phyloP scores from a whole-genome alignment of 345 rosid genomes.

The Cardamine chenopodiifolia region DNA sequence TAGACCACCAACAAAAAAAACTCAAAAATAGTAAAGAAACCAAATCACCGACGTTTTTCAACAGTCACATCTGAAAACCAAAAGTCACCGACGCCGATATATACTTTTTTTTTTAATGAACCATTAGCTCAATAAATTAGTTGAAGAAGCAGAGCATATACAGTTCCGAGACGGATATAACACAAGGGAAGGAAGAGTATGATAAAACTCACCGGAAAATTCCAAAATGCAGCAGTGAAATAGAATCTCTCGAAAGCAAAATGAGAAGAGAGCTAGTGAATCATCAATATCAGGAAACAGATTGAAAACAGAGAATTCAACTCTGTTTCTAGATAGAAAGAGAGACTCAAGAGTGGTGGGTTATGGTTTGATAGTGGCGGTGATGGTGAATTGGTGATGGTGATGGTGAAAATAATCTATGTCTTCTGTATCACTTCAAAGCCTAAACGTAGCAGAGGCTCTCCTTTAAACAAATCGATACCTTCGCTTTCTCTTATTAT shows the following conservation, averaged over 20 bases:
- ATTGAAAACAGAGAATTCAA: constrained; percentile 10
- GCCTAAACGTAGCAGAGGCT: constrained; percentile 43
- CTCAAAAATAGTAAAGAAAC: constrained; percentile 5
- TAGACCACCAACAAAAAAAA: background rate
- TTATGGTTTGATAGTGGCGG: constrained; percentile 39
- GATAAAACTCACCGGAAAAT: constrained; percentile 38
- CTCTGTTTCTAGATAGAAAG: constrained; percentile 27
- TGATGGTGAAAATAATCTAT: constrained; percentile 25
- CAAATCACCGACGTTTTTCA: constrained; percentile 37
- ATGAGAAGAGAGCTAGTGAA: constrained; percentile 6
- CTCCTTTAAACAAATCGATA: constrained; percentile 43
- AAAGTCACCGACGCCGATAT: constrained; percentile 40
- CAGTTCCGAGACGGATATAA: no score
- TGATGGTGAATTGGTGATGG: constrained; percentile 25
- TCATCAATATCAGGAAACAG: constrained; percentile 4
- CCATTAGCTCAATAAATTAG: background rate
- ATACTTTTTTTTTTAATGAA: background rate
- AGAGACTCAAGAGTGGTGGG: constrained; percentile 26
- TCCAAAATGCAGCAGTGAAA: constrained; percentile 35
- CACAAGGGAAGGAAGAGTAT: no score
- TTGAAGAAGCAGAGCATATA: background rate
- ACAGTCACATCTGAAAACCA: constrained; percentile 21
- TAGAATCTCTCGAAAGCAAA: constrained; percentile 20
- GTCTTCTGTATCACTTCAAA: constrained; percentile 46
- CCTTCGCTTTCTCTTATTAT: constrained; percentile 21